Evolutionary conservation across 2,329 filamentous ascomycete species (phyloP).

Genomic region (Talaromyces atroroseus): DNA sequence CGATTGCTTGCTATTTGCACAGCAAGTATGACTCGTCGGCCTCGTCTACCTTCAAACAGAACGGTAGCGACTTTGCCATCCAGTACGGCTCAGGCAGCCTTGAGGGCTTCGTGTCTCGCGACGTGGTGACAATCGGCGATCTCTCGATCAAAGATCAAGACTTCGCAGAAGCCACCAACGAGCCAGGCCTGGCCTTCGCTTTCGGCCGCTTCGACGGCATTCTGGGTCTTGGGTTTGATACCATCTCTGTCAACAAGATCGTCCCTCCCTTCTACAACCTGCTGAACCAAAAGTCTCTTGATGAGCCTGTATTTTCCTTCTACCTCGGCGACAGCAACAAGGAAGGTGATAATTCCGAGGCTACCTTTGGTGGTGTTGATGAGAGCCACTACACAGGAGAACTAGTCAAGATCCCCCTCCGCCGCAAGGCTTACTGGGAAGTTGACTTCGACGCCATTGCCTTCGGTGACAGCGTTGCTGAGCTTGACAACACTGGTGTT

Average conservation of each 20-base stretch:
- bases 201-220: conserved; percentile 98
- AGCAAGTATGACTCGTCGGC: conserved; percentile 87
- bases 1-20: conserved; percentile 97
- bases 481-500: conserved; percentile 89
- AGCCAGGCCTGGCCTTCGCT: conserved; percentile 94
- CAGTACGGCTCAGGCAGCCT: conserved; percentile 91
- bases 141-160: conserved; percentile 81
- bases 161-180: conserved; percentile 92
- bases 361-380: conserved; percentile 83
- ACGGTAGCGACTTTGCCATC: conserved; percentile 88
- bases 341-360: conserved; percentile 73
- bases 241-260: conserved; percentile 94
- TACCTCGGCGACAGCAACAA: conserved; percentile 76
- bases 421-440: conserved; percentile 99
- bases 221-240: conserved; percentile 87
- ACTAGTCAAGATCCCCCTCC: conserved; percentile 86
- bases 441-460: conserved; percentile 90
- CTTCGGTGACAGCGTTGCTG: conserved; percentile 77
- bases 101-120: conserved; percentile 88
- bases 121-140: conserved; percentile 81
- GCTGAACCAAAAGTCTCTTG: conserved; percentile 81
- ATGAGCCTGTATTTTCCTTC: conserved; percentile 92
- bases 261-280: conserved; percentile 95
- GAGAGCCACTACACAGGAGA: conserved; percentile 76
- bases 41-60: conserved; percentile 89